Evolutionary conservation across 306 rosid species (phyloP), one percentile per base, ranked within the genome.

Genomic region (Prinsepia uniflora): DNA sequence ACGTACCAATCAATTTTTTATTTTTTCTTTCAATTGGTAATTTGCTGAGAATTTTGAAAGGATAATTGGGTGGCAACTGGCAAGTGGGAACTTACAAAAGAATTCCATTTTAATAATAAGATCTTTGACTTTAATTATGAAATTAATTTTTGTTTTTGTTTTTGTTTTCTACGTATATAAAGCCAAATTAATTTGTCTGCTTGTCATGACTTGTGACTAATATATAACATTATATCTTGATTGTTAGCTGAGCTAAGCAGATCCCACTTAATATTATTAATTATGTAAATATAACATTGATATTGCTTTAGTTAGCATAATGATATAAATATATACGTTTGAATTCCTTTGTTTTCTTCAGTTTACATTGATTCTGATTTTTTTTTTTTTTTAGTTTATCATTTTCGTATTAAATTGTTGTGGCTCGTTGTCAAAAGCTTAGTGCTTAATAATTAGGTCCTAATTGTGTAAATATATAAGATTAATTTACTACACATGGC

Each of bases 231-330:
- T 72, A 17, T 50, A 63, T 68, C 65, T 75, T 75, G 49, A 63
- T 72, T 72, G 81, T 83, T 79, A 77, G 91, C 85, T 89, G 77
- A 86, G 84, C 90, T 81, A 86, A 80, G 86, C 70, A 77, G 67
- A 80, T 81, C 72, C 73, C 76, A 67, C 47, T 15, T 65, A 8
- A 48, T 47, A 49, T 76, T 42, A 60, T 73, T 78, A 74, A 60
- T 73, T 80, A 63, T 72, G 81, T 67, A 50, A 65, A 67, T 69
- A 3, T 30, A 30, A 30, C 36, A 30, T 24, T 24, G 30, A 24
- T 24, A 30, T 30, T 30, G 4, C 36, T 30, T 30, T 30, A 30
- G 36, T 30, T 30, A 30, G 36, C 36, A 30, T 30, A 30, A 30
- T 30, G 36, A 30, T 30, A 30, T 30, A 30, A 30, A 30, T 30